Evolutionary conservation across 1,139 yeast species (phyloP).

Genomic region (Hansenula lynferdii): DNA sequence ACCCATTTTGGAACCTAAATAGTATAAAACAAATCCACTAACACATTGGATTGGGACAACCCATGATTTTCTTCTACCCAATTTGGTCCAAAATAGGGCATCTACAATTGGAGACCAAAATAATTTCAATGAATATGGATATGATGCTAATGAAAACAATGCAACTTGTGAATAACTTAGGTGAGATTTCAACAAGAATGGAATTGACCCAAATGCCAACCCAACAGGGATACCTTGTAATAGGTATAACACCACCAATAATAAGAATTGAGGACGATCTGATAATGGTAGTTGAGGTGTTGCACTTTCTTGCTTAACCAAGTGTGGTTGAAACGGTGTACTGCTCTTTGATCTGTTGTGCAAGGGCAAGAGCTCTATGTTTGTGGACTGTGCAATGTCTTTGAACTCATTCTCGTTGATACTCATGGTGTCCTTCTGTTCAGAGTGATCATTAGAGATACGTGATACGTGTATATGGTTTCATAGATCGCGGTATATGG

Average conservation of each 20-base stretch:
- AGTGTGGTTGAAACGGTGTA: not conserved
- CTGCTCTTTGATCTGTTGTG: constrained; percentile 14
- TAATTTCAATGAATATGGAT: constrained; percentile 88
- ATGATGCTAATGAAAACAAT: constrained; percentile 83
- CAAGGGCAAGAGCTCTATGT: constrained; percentile 18
- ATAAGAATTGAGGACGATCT: constrained; percentile 68
- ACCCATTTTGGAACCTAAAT: constrained; percentile 59
- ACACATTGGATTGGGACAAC: constrained; percentile 84
- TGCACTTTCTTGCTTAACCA: not conserved
- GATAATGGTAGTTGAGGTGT: constrained; percentile 23
- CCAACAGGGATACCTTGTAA: constrained; percentile 97
- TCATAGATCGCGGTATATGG: no score
- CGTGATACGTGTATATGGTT: not conserved
- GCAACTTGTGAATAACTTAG: constrained; percentile 87
- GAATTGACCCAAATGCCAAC: constrained; percentile 92
- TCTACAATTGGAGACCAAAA: constrained; percentile 97
- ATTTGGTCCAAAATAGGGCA: constrained; percentile 58
- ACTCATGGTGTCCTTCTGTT: not conserved
- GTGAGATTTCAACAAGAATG: constrained; percentile 74
- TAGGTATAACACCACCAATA: constrained; percentile 68
- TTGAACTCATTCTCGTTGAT: not conserved
- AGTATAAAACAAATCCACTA: constrained; percentile 63
- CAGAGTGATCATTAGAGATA: not conserved
- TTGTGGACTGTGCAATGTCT: constrained; percentile 10
- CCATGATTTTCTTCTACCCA: constrained; percentile 93